A percentile compares a stretch with the other conserved stretches of the same genome.
Evolutionary conservation across 2,329 filamentous ascomycete species (phyloP).

Genomic region (Hyphodiscus sp.): DNA sequence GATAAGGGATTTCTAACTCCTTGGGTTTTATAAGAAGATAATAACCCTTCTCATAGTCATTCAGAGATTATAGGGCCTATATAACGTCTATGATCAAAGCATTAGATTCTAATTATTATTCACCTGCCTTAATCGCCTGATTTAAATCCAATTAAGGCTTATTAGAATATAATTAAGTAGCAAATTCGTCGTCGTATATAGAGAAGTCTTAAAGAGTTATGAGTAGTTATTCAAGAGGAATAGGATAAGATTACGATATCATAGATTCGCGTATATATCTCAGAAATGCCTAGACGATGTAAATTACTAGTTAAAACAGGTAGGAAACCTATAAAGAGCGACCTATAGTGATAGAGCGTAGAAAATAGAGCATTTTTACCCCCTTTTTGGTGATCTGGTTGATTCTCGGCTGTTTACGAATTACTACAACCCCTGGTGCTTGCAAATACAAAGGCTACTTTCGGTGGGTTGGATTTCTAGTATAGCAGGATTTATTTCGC

Average conservation of each 20-base stretch:
- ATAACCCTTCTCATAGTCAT: constrained; percentile 1
- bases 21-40: constrained; percentile 6
- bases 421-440: too few species aligned
- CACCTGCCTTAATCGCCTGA: constrained; percentile 5
- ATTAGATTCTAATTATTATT: constrained; percentile 3
- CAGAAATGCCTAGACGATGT: constrained; percentile 7
- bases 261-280: constrained; percentile 5
- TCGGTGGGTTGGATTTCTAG: too few species aligned
- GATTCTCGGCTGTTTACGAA: too few species aligned
- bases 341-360: constrained; percentile 28
- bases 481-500: too few species aligned
- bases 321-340: neutral
- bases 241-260: constrained; percentile 9
- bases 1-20: neutral
- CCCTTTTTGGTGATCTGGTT: too few species aligned
- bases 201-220: constrained; percentile 7
- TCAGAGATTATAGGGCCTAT: neutral
- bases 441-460: too few species aligned
- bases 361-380: too few species aligned
- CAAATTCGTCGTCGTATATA: constrained; percentile 4
- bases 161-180: constrained; percentile 12
- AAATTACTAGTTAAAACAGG: neutral
- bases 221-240: constrained; percentile 8
- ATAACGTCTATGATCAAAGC: neutral
- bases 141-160: neutral